Evolutionary conservation across 805 yeast species (phyloP), one percentile per base, ranked within the genome.

Genomic region (Zygosaccharomyces kombuchaensis): DNA sequence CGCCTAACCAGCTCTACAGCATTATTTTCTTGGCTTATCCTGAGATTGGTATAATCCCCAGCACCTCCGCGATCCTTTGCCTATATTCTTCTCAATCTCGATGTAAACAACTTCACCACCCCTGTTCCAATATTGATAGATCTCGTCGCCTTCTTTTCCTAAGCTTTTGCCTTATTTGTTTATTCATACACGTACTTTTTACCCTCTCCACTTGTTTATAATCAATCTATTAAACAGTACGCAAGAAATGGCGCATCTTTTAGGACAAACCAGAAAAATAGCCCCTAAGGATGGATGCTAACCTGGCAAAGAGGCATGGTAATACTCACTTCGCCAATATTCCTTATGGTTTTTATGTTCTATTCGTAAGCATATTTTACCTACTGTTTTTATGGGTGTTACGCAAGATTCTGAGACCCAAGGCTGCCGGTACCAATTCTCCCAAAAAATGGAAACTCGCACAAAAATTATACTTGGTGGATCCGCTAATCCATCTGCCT

Each of bases 291-390:
- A 40, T 44, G 45, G 40, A 37, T 14, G 10, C 23, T 21, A 26
- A 39, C 4, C 7, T 50, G 23, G 43, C 40, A 17, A 57, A 55
- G 44, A 65, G 87, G 32, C 87, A 81, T 55, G 79, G 74, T 10
- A 59, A 61, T 21, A 73, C 72, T 31, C 89, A 84, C 57, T 71
- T 53, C 45, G 75, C 75, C 34, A 84, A 84, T 57, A 55, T 81
- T 37, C 74, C 75, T 40, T 84, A 77, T 56, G 93, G 91, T 0
- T 77, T 79, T 54, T 54, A 73, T 9, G 60, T 80, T 0, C 59
- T 82, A 6, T 55, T 66, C 1, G 44, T 77, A 3, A 67, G 81
- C 1, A 38, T 72, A 0, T 36, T 68, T 0, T 77, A 78, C 48
- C 46, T 77, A 0, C 21, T 61, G 0, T 56, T 63, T 19, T 55